Conservation (phyloP, 257 asterid species). For the Salvia miltiorrhiza region DNA sequence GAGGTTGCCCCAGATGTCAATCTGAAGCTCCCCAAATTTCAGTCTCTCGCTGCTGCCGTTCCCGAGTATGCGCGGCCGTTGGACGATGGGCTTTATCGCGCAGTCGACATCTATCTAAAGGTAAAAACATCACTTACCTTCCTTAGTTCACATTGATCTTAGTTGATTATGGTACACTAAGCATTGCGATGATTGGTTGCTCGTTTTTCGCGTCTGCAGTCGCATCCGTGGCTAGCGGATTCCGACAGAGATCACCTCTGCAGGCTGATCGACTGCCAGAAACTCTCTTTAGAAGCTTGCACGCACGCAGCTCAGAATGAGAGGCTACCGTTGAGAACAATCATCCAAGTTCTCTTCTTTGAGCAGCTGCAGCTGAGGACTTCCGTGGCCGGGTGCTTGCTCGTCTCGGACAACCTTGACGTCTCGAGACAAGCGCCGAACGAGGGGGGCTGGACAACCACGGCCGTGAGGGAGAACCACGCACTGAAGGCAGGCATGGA, state of each 20-base stretch:
- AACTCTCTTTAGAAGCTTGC: conserved; percentile 94
- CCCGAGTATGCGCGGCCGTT: conserved; percentile 94
- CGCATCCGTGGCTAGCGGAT: conserved; percentile 94
- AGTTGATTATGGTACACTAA: not conserved
- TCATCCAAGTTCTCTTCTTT: conserved; percentile 96
- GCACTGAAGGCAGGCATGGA: conserved; percentile 94
- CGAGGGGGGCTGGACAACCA: conserved; percentile 66
- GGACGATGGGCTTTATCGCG: conserved; percentile 97
- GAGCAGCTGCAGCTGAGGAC: conserved; percentile 94
- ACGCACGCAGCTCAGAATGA: conserved; percentile 98
- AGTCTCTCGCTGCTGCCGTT: conserved; percentile 80
- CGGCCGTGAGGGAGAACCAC: conserved; percentile 80
- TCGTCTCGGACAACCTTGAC: conserved; percentile 89
- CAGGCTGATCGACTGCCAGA: conserved; percentile 96
- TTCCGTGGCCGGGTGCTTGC: conserved; percentile 91
- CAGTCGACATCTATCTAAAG: conserved; percentile 90
- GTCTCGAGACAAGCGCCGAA: conserved; percentile 68
- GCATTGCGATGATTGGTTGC: not conserved
- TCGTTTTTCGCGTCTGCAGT: conserved; percentile 44
- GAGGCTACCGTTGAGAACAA: conserved; percentile 76
- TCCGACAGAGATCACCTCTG: conserved; percentile 89
- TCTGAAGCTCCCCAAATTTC: conserved; percentile 86
- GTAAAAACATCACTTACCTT: conserved; percentile 24
- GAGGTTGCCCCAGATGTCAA: conserved; percentile 97
- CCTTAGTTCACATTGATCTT: not conserved